phyloP scores from a whole-genome alignment of 2,329 filamentous ascomycete species.

The Colletotrichum sansevieriae region DNA sequence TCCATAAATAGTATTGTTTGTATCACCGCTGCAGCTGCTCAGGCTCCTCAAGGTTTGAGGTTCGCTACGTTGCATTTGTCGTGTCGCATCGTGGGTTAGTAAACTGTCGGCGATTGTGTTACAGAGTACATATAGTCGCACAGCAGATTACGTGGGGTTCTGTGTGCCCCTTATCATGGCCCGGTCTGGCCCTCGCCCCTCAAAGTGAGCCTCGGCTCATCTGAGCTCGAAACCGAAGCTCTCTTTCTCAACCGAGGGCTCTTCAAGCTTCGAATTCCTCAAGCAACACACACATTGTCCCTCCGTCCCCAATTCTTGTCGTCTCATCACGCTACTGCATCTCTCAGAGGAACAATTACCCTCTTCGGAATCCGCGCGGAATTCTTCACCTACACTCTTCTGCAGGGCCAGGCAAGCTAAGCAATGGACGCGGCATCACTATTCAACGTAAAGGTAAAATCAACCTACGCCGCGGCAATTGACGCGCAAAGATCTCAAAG shows the following conservation, averaged over 20 bases:
- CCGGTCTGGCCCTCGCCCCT: conserved; percentile 26
- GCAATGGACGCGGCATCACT: conserved; percentile 67
- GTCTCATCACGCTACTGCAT: background rate
- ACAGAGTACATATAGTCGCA: background rate
- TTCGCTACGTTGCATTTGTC: background rate
- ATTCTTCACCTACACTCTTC: too few species aligned
- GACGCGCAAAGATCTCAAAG: too few species aligned
- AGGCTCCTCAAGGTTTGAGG: background rate
- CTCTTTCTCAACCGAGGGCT: conserved; percentile 19
- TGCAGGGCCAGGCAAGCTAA: background rate
- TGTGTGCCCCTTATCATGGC: conserved; percentile 23
- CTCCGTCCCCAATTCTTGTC: background rate
- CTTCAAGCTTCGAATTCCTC: background rate
- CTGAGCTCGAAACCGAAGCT: conserved; percentile 16
- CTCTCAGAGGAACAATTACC: background rate
- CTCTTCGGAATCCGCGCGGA: too few species aligned
- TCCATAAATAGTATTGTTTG: conserved; percentile 3
- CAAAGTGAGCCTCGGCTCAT: conserved; percentile 34
- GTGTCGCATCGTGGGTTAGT: conserved; percentile 12
- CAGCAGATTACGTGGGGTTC: too few species aligned
- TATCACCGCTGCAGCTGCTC: background rate
- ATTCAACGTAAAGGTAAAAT: conserved; percentile 69
- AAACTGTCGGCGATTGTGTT: conserved; percentile 5
- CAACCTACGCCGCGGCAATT: too few species aligned
- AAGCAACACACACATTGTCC: background rate